Evolutionary conservation across 768 basidiomycete genomes (phyloP).

Genomic region (Hericium rajendrae): DNA sequence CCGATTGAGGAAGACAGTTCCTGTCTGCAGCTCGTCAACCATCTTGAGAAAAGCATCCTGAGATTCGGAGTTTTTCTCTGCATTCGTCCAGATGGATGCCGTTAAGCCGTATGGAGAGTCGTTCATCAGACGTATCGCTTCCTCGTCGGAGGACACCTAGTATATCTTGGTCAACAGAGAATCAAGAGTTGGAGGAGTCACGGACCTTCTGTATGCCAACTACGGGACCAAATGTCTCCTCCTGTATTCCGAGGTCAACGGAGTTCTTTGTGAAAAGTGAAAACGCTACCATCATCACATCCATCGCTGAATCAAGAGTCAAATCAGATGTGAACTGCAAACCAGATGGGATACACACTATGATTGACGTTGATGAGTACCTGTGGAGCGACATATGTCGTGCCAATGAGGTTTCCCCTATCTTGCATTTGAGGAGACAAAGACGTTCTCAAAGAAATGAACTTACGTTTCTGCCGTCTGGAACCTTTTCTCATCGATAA

Average conservation of each 20-base stretch:
- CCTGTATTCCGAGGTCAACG: conserved; percentile 27
- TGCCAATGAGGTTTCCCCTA: conserved; percentile 30
- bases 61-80: conserved; percentile 46
- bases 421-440: neutral
- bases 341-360: conserved; percentile 36
- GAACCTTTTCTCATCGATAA: conserved; percentile 63
- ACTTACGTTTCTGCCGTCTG: conserved; percentile 58
- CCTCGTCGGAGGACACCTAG: conserved; percentile 75
- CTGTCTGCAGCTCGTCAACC: conserved; percentile 67
- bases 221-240: conserved; percentile 90
- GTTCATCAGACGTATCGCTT: conserved; percentile 89
- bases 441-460: neutral
- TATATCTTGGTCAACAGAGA: neutral
- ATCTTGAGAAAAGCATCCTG: conserved; percentile 59
- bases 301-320: conserved; percentile 53
- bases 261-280: neutral
- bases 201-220: conserved; percentile 85
- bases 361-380: conserved; percentile 87
- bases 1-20: conserved; percentile 92
- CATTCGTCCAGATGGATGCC: conserved; percentile 89
- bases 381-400: conserved; percentile 84
- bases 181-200: neutral
- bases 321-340: neutral
- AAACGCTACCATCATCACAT: conserved; percentile 70
- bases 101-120: conserved; percentile 94